A percentile compares a stretch with the other conserved stretches of the same genome.
Evolutionary conservation across 345 rosid species (phyloP).

Genomic region (Leavenworthia alabamica): DNA sequence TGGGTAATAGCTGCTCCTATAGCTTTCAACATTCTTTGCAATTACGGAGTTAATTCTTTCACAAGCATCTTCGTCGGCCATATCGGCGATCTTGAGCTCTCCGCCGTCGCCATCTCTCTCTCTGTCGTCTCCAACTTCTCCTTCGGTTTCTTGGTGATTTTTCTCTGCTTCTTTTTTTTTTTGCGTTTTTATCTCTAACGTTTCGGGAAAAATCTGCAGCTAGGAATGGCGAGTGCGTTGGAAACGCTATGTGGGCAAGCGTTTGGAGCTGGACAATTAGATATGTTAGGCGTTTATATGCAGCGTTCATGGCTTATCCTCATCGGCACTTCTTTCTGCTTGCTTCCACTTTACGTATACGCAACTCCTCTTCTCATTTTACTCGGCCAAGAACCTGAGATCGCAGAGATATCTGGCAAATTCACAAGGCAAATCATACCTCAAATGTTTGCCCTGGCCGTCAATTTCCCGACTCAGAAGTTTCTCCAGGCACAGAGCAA

Average conservation of each 20-base stretch:
- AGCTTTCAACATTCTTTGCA: slow-evolving; percentile 82
- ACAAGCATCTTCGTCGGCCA: slow-evolving; percentile 93
- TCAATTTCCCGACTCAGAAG: slow-evolving; percentile 81
- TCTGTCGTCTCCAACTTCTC: slow-evolving; percentile 91
- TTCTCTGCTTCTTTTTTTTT: not conserved
- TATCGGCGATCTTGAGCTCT: slow-evolving; percentile 81
- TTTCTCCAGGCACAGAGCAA: slow-evolving; percentile 88
- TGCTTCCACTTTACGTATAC: slow-evolving; percentile 65
- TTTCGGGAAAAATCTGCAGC: slow-evolving; percentile 35
- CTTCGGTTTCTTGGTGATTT: slow-evolving; percentile 74
- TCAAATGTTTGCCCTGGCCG: slow-evolving; percentile 80
- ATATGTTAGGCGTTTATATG: slow-evolving; percentile 80
- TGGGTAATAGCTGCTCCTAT: slow-evolving; percentile 90
- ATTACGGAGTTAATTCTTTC: slow-evolving; percentile 78
- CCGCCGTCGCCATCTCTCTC: slow-evolving; percentile 75
- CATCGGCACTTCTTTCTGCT: slow-evolving; percentile 47
- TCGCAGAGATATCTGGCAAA: slow-evolving; percentile 68
- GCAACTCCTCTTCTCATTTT: slow-evolving; percentile 69
- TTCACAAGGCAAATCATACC: slow-evolving; percentile 73
- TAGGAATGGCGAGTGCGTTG: slow-evolving; percentile 95
- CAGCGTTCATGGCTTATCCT: slow-evolving; percentile 89
- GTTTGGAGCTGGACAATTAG: slow-evolving; percentile 78
- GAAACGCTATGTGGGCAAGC: slow-evolving; percentile 97
- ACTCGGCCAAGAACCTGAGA: slow-evolving; percentile 59
- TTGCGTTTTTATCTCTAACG: not conserved